These are phyloP conservation scores for Rhizopus delemar DNA, from an alignment of 371 early-diverging fungal genomes.

Conservation along the genomic window DNA sequence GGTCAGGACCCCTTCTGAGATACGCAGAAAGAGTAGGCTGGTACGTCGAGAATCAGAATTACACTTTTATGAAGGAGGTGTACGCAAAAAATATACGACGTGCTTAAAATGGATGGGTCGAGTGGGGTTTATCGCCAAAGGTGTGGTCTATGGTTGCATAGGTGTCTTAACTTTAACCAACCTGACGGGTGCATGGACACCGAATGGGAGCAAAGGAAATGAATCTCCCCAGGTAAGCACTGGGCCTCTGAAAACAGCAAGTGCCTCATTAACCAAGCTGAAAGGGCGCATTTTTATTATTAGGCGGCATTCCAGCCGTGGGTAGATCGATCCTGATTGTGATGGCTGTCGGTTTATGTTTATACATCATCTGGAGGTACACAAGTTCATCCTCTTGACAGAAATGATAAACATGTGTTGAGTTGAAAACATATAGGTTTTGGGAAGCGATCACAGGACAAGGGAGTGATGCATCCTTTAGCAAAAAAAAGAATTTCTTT, in stretches of 20 bases:
- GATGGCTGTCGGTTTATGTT: slow-evolving; percentile 44
- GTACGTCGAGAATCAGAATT: slow-evolving; percentile 4
- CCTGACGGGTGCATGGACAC: slow-evolving; percentile 40
- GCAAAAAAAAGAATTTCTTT: slow-evolving; percentile 48
- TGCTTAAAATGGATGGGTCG: slow-evolving; percentile 32
- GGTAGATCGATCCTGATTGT: slow-evolving; percentile 45
- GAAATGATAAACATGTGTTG: too few relatives aligned
- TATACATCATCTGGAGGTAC: slow-evolving; percentile 53
- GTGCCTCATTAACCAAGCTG: too few relatives aligned
- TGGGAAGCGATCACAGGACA: slow-evolving; percentile 54
- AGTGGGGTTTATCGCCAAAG: slow-evolving; percentile 49
- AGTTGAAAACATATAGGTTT: too few relatives aligned
- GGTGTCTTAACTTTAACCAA: slow-evolving; percentile 46
- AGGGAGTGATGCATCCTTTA: slow-evolving; percentile 39
- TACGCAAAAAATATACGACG: slow-evolving; percentile 9
- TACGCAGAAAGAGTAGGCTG: background rate
- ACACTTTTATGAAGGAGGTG: slow-evolving; percentile 33
- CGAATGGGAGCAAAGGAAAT: slow-evolving; percentile 45
- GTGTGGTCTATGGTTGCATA: slow-evolving; percentile 50
- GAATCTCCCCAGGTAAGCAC: slow-evolving; percentile 44
- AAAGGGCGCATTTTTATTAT: slow-evolving; percentile 45
- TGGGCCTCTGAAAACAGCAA: too few relatives aligned
- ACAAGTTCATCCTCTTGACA: background rate
- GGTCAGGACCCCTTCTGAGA: background rate
- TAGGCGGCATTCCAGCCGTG: slow-evolving; percentile 44